Conservation (phyloP, 345 rosid species). For the Capsella bursapastoris region DNA sequence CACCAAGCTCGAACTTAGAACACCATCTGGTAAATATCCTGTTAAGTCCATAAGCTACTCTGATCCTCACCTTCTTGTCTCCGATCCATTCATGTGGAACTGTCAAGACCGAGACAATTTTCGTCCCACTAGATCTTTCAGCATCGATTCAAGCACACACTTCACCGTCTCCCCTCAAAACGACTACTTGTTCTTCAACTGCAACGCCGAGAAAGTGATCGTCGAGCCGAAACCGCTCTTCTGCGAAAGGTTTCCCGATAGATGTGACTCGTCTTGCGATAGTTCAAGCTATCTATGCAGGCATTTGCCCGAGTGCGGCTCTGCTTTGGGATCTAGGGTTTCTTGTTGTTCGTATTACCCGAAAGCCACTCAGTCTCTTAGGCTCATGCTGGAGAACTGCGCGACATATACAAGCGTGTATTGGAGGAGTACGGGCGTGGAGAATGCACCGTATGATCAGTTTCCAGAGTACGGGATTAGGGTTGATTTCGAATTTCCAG, state of each 20-base stretch:
- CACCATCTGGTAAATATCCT: conserved; percentile 84
- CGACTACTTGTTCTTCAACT: conserved; percentile 93
- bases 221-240: conserved; percentile 82
- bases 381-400: conserved; percentile 86
- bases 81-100: conserved; percentile 89
- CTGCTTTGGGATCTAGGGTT: conserved; percentile 49
- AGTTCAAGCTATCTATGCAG: conserved; percentile 89
- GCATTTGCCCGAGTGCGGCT: conserved; percentile 76
- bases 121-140: conserved; percentile 77
- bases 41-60: conserved; percentile 73
- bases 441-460: conserved; percentile 57
- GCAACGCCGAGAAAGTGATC: conserved; percentile 66
- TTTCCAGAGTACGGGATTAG: conserved; percentile 85
- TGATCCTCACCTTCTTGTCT: conserved; percentile 74
- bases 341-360: conserved; percentile 92
- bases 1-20: conserved; percentile 66
- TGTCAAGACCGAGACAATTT: conserved; percentile 72
- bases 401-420: conserved; percentile 82
- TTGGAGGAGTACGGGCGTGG: conserved; percentile 68
- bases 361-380: conserved; percentile 75
- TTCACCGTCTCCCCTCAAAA: conserved; percentile 80
- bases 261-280: conserved; percentile 88
- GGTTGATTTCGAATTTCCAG: conserved; percentile 80
- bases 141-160: conserved; percentile 84
- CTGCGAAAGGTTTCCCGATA: conserved; percentile 85